Base-by-base conservation (phyloP, 176 grass and related monocot genomes). In the Oryza brachyantha region DNA sequence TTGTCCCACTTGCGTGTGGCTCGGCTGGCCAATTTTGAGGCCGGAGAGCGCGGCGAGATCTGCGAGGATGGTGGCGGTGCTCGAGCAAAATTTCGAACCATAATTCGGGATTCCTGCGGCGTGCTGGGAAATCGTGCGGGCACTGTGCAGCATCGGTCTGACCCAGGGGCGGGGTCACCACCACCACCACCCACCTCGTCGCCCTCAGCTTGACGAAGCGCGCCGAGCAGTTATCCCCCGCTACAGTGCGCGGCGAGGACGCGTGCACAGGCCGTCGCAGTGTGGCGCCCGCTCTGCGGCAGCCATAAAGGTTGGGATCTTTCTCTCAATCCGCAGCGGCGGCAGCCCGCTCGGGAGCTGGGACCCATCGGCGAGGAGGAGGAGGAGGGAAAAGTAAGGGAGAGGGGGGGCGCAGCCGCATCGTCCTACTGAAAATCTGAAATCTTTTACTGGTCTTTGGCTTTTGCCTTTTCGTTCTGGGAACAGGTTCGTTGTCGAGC, bases 141-240 rank as follows among this genome's bases (percentile, higher is more conserved):
- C 28, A 72, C 82, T 85, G 77, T 89, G 58, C 76, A 85, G n/a
- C n/a, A n/a, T n/a, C n/a, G n/a, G 70, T 81, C 77, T 76, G 86
- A 76, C 64, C 70, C 70, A 34, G 43, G 10, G 57, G 27, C 29
- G 57, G 46, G 13, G 80, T 68, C 80, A 32, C 14, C 39, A 13
- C 39, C 41, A 43, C 43, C 41, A 43, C 50, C 80, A 21, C 3
- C 19, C 72, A 24, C 59, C 66, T 50, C 77, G 46, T 39, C 41
- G 41, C 41, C 3, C 72, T 26, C 72, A 11, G 34, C 52, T 57
- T 37, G 16, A 52, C 31, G 31, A 39, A n/a, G 2, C 29, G 10
- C 31, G 29, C 46, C 64, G 17, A 52, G 46, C 46, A 52, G 46
- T 17, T 21, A 52, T 52, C 16, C 43, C 31, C 75, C 66, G 72